Base-by-base conservation (phyloP, 352 stramenopile genomes). In the Thalassiosira livingstoniorum region DNA sequence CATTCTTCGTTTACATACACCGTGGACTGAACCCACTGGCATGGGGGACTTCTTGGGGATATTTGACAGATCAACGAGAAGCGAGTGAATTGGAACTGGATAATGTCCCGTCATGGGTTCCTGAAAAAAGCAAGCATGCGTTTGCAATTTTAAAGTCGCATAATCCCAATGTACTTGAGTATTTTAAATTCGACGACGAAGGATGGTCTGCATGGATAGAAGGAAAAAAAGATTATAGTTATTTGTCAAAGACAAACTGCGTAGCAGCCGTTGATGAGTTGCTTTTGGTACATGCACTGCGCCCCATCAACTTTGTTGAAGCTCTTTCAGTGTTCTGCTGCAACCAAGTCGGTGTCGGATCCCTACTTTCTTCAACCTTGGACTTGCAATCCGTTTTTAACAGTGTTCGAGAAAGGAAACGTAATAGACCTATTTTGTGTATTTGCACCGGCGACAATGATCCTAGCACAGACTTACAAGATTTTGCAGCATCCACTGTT, bases 371-470 rank as follows among this genome's bases (percentile, higher is more conserved):
- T 18, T 47, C 39, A 47, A 15, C 39, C 7, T 47, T n/a, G 4
- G n/a, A 58, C 11, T 11, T 58, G 47, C 10, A 11, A 7, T 10
- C 4, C n/a, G 21, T 27, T 58, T 15, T 34, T 57, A 11, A 71
- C 29, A 4, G 62, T 1, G 23, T 94, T 95, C 1, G 95, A 95
- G 5, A 91, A 97, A 64, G 68, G 42, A 23, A 67, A 74, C 39
- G 92, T 95, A 15, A 96, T 98, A 76, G 75, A 90, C 25, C 83
- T 89, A 0, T 87, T 98, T 1, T 98, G 70, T 75, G 98, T 7
- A 94, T 98, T 45, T 98, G 95, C 5, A 98, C 95, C 0, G 91
- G 95, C 11, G 97, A 96, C n/a, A 96, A 96, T 5, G 97, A 98
- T 83, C 96, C 97, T 18, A 97, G 93, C 25, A 96, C 96, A 42